A percentile compares a stretch with the other conserved stretches of the same genome.
Evolutionary conservation across 2,329 filamentous ascomycete species (phyloP).

Genomic region (Fusarium sp.): DNA sequence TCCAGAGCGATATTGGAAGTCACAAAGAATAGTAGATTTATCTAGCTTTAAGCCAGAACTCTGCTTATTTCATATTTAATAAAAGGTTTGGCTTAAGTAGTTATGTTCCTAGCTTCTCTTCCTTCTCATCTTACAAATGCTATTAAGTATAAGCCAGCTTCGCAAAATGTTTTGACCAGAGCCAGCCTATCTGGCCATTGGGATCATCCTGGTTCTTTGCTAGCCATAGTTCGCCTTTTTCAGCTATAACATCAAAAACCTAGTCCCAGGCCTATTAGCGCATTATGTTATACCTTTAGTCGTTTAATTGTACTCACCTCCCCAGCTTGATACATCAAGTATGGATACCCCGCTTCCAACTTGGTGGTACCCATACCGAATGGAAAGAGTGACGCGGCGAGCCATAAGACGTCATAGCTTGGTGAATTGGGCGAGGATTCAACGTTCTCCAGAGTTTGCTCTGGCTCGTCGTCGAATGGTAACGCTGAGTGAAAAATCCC

Average conservation of each 20-base stretch:
- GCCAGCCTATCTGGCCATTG: conserved; percentile 86
- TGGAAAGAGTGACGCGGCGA: too few relatives aligned
- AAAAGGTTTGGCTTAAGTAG: neutral
- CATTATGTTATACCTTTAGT: neutral
- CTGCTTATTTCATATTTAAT: neutral
- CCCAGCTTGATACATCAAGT: conserved; percentile 93
- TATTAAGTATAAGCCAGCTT: conserved; percentile 63
- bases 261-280: conserved; percentile 45
- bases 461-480: too few relatives aligned
- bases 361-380: too few relatives aligned
- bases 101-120: too few relatives aligned
- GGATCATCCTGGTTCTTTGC: conserved; percentile 96
- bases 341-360: conserved; percentile 57
- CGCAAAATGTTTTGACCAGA: conserved; percentile 99
- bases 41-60: neutral
- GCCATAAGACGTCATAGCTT: too few relatives aligned
- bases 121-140: neutral
- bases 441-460: too few relatives aligned
- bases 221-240: conserved; percentile 97
- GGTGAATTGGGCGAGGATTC: too few relatives aligned
- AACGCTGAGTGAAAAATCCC: too few relatives aligned
- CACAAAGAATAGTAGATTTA: neutral
- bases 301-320: conserved; percentile 68
- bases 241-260: conserved; percentile 83
- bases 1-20: neutral